phyloP scores from a whole-genome alignment of 106 monocot genomes.

The Phalaenopsis equestris region DNA sequence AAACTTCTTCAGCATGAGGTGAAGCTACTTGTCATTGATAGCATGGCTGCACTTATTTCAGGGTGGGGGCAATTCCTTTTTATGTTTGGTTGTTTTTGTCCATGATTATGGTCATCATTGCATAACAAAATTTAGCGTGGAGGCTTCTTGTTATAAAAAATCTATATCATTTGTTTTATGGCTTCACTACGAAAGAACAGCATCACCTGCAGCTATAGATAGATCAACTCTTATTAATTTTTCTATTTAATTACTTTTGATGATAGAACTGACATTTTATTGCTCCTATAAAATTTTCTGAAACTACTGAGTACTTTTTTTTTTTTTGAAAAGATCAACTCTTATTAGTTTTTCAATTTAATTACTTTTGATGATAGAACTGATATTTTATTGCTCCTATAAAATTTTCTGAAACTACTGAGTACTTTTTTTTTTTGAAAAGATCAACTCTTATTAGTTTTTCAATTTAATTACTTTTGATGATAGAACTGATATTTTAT shows the following conservation, averaged over 20 bases:
- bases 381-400: no score
- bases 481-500: no score
- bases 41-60: constrained; percentile 73
- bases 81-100: neutral
- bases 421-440: no score
- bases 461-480: no score
- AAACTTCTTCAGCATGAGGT: constrained; percentile 69
- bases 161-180: neutral
- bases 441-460: no score
- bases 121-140: neutral
- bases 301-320: neutral
- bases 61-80: constrained; percentile 26
- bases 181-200: neutral
- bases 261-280: neutral
- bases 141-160: constrained; percentile 2
- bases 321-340: neutral
- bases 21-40: constrained; percentile 86
- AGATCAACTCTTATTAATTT: neutral
- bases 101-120: neutral
- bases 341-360: no score
- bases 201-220: neutral
- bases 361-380: no score
- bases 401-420: no score
- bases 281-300: neutral
- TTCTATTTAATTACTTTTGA: neutral